These are phyloP conservation scores for Purpureocillium takamizusanense DNA, from an alignment of 2,329 filamentous ascomycete genomes.

Conservation along the genomic window DNA sequence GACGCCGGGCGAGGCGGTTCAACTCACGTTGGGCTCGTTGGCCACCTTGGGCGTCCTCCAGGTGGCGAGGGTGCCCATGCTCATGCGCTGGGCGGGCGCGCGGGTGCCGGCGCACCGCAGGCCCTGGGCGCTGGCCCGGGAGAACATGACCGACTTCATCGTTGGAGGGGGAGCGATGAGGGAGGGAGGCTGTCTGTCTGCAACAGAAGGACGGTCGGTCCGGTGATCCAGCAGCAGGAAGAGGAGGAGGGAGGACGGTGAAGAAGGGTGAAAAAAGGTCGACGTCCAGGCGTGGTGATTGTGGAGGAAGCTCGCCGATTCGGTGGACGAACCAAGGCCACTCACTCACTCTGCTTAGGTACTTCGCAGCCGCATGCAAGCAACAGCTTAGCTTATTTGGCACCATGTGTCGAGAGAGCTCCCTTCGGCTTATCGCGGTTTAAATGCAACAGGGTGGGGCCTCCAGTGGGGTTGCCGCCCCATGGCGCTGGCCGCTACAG, in stretches of 20 bases:
- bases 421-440: conserved; percentile 4
- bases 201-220: not conserved
- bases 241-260: no score
- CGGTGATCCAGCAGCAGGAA: no score
- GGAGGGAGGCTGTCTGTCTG: not conserved
- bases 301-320: no score
- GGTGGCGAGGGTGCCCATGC: conserved; percentile 56
- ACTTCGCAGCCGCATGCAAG: no score
- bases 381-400: no score
- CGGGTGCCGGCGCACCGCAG: conserved; percentile 17
- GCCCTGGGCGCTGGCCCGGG: conserved; percentile 20
- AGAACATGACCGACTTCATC: conserved; percentile 26
- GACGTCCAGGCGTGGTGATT: no score
- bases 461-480: not conserved
- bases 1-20: no score
- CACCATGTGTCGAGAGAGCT: no score
- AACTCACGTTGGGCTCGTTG: conserved; percentile 91
- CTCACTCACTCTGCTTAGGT: no score
- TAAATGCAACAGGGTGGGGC: conserved; percentile 3
- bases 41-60: conserved; percentile 82
- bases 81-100: conserved; percentile 19
- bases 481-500: conserved; percentile 2
- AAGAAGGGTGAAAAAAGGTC: not conserved
- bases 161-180: not conserved
- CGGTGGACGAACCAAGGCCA: no score